A percentile compares a stretch with the other conserved stretches of the same genome.
Conservation (phyloP, 768 basidiomycete genomes). For the Daedalea quercina region DNA sequence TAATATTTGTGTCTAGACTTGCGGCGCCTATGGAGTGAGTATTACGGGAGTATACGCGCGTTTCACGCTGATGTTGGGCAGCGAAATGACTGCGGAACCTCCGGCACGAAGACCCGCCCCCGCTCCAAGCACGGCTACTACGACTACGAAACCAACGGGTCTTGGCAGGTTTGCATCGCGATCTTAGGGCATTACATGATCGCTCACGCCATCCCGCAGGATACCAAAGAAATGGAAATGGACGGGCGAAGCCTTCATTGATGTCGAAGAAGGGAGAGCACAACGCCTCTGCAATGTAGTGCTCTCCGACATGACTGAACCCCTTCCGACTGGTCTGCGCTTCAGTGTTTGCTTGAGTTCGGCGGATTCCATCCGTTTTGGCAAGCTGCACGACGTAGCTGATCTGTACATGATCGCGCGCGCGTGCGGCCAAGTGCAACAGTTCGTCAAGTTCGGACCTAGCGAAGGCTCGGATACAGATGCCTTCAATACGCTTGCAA, state of each 20-base stretch:
- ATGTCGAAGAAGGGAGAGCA: conserved; percentile 26
- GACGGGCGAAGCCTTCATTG: conserved; percentile 48
- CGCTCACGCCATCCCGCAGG: conserved; percentile 23
- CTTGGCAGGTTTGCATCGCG: background rate
- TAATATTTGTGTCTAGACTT: conserved; percentile 12
- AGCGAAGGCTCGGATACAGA: conserved; percentile 32
- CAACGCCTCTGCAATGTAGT: conserved; percentile 43
- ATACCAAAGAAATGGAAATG: conserved; percentile 61
- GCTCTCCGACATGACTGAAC: conserved; percentile 39
- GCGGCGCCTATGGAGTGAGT: conserved; percentile 21
- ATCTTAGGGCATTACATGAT: background rate
- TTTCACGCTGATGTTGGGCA: background rate
- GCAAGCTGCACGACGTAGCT: conserved; percentile 40
- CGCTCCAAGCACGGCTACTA: background rate
- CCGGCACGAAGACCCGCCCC: background rate
- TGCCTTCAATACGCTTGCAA: conserved; percentile 33
- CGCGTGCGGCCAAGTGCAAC: conserved; percentile 43
- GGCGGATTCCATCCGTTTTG: conserved; percentile 35
- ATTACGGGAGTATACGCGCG: too few species aligned
- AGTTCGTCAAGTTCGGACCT: conserved; percentile 45
- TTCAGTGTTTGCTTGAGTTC: conserved; percentile 42
- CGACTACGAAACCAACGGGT: background rate
- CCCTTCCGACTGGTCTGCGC: conserved; percentile 33
- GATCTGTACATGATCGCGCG: conserved; percentile 42
- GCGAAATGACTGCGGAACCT: background rate